A percentile compares a stretch with the other conserved stretches of the same genome.
Evolutionary conservation across 495 filamentous ascomycete genomes (phyloP).

Genomic region (Hypoxylon crocopeplum): DNA sequence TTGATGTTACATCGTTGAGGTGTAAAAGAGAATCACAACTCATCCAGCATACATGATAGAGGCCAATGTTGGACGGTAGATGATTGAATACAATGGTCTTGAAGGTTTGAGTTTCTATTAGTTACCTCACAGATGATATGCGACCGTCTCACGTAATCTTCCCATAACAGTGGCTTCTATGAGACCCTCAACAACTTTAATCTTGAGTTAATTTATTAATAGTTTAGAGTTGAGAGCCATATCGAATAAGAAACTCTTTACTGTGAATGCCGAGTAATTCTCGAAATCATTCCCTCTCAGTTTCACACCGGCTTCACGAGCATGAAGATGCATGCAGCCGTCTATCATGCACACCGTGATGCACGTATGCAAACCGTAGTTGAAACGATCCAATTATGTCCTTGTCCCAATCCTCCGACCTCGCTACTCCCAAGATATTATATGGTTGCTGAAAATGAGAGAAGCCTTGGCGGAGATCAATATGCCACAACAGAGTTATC

Average conservation of each 20-base stretch:
- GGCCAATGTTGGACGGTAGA: background rate
- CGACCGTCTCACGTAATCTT: no score
- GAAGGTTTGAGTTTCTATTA: no score
- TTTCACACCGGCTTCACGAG: slow-evolving; percentile 7
- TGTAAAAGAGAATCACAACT: background rate
- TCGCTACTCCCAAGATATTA: background rate
- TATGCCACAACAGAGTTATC: no score
- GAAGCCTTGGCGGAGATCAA: no score
- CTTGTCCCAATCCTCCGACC: background rate
- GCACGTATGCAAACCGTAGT: no score
- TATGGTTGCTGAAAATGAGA: no score
- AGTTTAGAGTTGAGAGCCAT: no score
- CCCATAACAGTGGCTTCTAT: no score
- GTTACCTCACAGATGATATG: no score
- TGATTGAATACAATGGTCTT: background rate
- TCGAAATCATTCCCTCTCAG: slow-evolving; percentile 6
- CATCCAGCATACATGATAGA: background rate
- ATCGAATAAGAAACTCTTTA: no score
- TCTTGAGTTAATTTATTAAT: background rate
- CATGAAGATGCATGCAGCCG: slow-evolving; percentile 13
- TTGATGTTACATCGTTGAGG: background rate
- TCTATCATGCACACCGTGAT: slow-evolving; percentile 10
- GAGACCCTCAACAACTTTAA: no score
- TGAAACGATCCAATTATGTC: no score
- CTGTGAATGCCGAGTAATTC: background rate